phyloP scores from a whole-genome alignment of 805 yeast genomes.

The Spathaspora passalidarum region DNA sequence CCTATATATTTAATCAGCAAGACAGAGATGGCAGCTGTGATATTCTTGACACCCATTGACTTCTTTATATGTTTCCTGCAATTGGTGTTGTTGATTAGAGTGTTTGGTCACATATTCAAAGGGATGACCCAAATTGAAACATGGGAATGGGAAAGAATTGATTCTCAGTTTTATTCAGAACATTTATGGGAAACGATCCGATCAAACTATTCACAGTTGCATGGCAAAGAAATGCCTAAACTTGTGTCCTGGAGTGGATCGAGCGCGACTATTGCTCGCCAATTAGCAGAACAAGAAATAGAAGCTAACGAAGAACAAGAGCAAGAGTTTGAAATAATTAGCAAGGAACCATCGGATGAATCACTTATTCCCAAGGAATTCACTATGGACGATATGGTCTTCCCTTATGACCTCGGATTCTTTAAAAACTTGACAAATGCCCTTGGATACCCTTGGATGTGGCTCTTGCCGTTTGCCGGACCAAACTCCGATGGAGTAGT shows the following conservation, averaged over 20 bases:
- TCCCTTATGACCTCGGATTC: conserved; percentile 80
- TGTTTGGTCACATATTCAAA: conserved; percentile 48
- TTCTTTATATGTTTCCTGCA: conserved; percentile 62
- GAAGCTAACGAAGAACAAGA: conserved; percentile 1
- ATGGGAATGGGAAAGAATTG: conserved; percentile 89
- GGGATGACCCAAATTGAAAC: conserved; percentile 89
- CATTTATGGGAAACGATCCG: conserved; percentile 51
- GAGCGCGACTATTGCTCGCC: conserved; percentile 5
- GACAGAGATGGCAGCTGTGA: conserved; percentile 51
- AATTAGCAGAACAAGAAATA: conserved; percentile 1
- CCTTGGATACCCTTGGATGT: conserved; percentile 61
- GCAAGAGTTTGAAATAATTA: conserved; percentile 2
- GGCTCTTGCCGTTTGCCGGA: conserved; percentile 71
- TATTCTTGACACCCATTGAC: conserved; percentile 53
- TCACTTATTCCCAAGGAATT: conserved; percentile 34
- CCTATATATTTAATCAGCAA: conserved; percentile 57
- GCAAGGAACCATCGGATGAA: conserved; percentile 5
- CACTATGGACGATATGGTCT: conserved; percentile 63
- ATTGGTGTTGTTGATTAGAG: conserved; percentile 56
- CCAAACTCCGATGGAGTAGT: conserved; percentile 60
- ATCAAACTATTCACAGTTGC: conserved; percentile 39
- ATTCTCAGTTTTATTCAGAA: conserved; percentile 56
- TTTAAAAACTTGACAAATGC: conserved; percentile 49
- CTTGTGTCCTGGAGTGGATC: conserved; percentile 44
- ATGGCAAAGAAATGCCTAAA: conserved; percentile 40